Evolutionary conservation across 176 grass and related monocot species (phyloP).

Genomic region (Juncus inflexus): DNA sequence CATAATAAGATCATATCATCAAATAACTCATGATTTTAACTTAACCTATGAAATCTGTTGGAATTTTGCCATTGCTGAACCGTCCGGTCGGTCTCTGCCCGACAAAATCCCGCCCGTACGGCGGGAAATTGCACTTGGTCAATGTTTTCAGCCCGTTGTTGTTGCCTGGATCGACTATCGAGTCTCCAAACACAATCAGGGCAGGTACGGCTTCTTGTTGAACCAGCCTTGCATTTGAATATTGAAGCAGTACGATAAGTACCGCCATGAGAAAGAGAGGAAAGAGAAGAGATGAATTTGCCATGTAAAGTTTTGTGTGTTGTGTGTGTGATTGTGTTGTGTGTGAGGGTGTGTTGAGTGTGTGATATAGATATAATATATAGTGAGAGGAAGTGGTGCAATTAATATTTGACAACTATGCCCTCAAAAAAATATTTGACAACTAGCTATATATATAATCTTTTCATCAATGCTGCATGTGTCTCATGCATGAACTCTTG

Average conservation of each 20-base stretch:
- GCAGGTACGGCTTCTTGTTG: not conserved
- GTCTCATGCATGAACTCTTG: too few species aligned
- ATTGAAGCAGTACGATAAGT: not conserved
- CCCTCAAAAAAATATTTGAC: too few species aligned
- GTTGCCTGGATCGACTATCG: conserved; percentile 21
- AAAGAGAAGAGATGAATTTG: not conserved
- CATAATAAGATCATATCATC: not conserved
- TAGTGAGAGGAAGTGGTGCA: not conserved
- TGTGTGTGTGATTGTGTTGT: not conserved
- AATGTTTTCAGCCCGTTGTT: conserved; percentile 9
- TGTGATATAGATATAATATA: not conserved
- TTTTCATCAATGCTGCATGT: too few species aligned
- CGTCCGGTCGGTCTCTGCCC: conserved; percentile 21
- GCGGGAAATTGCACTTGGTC: conserved; percentile 15
- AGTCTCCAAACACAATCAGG: conserved; percentile 26
- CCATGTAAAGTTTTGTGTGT: not conserved
- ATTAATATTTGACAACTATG: too few species aligned
- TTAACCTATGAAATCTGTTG: conserved; percentile 20
- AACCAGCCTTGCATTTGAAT: not conserved
- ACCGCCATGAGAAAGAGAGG: not conserved
- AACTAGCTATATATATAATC: too few species aligned
- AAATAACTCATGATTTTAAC: not conserved
- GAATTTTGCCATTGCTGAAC: conserved; percentile 32
- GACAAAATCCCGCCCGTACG: conserved; percentile 22
- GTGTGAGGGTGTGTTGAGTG: not conserved